phyloP scores from a whole-genome alignment of 768 basidiomycete genomes.

The Dendrothele bispora region DNA sequence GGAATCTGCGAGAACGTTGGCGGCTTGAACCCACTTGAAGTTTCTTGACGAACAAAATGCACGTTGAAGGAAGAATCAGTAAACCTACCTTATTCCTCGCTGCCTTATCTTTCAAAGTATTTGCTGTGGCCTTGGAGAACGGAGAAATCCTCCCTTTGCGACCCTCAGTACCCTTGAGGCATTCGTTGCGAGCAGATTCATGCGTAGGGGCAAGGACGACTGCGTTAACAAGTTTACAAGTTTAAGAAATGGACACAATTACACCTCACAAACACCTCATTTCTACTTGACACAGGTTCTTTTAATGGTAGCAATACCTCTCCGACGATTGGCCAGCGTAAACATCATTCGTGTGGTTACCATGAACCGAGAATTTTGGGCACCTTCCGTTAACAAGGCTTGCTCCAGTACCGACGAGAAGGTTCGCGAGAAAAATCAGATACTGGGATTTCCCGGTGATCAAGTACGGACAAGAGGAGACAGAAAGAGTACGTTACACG shows the following conservation, averaged over 20 bases:
- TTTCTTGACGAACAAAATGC: too few relatives aligned
- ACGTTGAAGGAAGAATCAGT: slow-evolving; percentile 1
- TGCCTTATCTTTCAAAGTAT: slow-evolving; percentile 69
- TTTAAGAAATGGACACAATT: too few relatives aligned
- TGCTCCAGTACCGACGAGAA: slow-evolving; percentile 51
- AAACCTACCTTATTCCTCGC: slow-evolving; percentile 76
- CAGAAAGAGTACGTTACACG: slow-evolving; percentile 54
- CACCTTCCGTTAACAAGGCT: slow-evolving; percentile 59
- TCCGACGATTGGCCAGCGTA: slow-evolving; percentile 29
- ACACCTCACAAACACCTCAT: too few relatives aligned
- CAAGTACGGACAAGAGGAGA: slow-evolving; percentile 71
- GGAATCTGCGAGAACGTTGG: too few relatives aligned
- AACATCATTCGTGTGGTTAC: slow-evolving; percentile 50
- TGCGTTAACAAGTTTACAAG: slow-evolving; percentile 69
- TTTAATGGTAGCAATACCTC: slow-evolving; percentile 30
- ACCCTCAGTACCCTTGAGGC: slow-evolving; percentile 75
- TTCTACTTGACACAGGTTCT: too few relatives aligned
- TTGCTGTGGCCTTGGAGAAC: slow-evolving; percentile 89
- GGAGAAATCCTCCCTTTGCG: slow-evolving; percentile 81
- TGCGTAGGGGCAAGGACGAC: slow-evolving; percentile 89
- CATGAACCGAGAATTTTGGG: slow-evolving; percentile 60
- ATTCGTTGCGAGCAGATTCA: slow-evolving; percentile 93
- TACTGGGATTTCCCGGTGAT: slow-evolving; percentile 89
- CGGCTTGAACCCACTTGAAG: too few relatives aligned
- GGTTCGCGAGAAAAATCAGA: slow-evolving; percentile 65